Percentiles rank a stretch among this genome's conserved stretches.
Evolutionary conservation across 768 basidiomycete genomes (phyloP).

Genomic region (Kwoniella botswanensis): DNA sequence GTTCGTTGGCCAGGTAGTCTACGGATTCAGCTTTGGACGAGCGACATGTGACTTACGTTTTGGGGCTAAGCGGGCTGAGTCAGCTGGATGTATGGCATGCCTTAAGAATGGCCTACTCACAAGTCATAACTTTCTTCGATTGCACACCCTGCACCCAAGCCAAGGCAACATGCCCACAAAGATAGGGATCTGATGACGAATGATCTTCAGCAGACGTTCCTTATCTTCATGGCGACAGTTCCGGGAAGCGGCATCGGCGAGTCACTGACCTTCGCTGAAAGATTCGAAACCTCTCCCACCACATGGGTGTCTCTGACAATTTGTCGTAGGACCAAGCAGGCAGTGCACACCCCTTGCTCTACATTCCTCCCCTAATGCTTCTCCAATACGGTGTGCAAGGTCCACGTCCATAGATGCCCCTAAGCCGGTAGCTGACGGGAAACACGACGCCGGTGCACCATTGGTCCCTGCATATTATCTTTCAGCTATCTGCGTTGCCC

Average conservation of each 20-base stretch:
- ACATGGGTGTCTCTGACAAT: constrained; percentile 69
- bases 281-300: constrained; percentile 60
- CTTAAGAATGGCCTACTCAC: constrained; percentile 13
- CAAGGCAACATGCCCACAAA: constrained; percentile 73
- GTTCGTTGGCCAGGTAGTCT: constrained; percentile 82
- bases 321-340: constrained; percentile 78
- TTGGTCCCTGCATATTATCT: constrained; percentile 62
- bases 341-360: constrained; percentile 61
- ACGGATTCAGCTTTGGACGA: constrained; percentile 62
- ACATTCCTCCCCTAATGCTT: constrained; percentile 65
- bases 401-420: constrained; percentile 67
- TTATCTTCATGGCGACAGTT: too few species aligned
- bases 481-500: background rate
- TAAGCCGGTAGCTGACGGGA: constrained; percentile 66
- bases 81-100: constrained; percentile 2
- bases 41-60: constrained; percentile 25
- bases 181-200: constrained; percentile 64
- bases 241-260: background rate
- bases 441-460: constrained; percentile 66
- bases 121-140: constrained; percentile 71
- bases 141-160: constrained; percentile 79
- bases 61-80: constrained; percentile 23
- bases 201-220: too few species aligned
- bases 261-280: constrained; percentile 35
- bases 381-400: constrained; percentile 62